These are phyloP conservation scores for Kockovaella imperatae DNA, from an alignment of 768 basidiomycete species.

Conservation along the genomic window DNA sequence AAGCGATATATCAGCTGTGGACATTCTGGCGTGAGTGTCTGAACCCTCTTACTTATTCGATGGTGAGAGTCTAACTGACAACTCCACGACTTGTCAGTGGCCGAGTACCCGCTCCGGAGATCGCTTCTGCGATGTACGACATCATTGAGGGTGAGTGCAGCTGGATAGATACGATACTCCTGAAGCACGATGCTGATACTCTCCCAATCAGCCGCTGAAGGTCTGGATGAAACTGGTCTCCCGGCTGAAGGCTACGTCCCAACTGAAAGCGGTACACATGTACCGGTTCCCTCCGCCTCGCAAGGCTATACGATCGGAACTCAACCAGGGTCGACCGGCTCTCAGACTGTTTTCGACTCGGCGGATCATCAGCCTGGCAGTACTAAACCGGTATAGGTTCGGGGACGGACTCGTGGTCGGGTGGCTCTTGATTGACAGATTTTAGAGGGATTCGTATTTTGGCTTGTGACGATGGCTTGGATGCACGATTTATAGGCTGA, in stretches of 20 bases:
- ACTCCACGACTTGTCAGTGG: slow-evolving; percentile 51
- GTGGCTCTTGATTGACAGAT: too few relatives aligned
- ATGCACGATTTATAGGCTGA: too few relatives aligned
- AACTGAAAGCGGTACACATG: slow-evolving; percentile 27
- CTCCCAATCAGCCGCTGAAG: slow-evolving; percentile 70
- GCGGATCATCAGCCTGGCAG: too few relatives aligned
- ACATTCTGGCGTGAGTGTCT: slow-evolving; percentile 58
- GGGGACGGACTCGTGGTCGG: too few relatives aligned
- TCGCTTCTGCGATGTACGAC: slow-evolving; percentile 84
- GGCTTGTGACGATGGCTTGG: too few relatives aligned
- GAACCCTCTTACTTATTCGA: not conserved
- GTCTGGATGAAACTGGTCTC: slow-evolving; percentile 73
- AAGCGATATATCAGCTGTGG: slow-evolving; percentile 73
- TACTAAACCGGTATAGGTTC: too few relatives aligned
- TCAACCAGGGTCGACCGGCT: too few relatives aligned
- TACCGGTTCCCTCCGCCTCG: slow-evolving; percentile 9
- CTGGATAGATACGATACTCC: not conserved
- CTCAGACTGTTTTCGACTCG: too few relatives aligned
- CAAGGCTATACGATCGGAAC: slow-evolving; percentile 5
- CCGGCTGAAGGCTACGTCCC: slow-evolving; percentile 77
- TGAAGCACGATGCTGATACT: slow-evolving; percentile 1
- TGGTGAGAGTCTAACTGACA: not conserved
- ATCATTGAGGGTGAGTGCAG: slow-evolving; percentile 62
- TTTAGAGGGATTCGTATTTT: too few relatives aligned
- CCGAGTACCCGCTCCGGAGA: slow-evolving; percentile 93